These are phyloP conservation scores for Begonia peltatifolia DNA, from an alignment of 306 rosid genomes.

Conservation along the genomic window DNA sequence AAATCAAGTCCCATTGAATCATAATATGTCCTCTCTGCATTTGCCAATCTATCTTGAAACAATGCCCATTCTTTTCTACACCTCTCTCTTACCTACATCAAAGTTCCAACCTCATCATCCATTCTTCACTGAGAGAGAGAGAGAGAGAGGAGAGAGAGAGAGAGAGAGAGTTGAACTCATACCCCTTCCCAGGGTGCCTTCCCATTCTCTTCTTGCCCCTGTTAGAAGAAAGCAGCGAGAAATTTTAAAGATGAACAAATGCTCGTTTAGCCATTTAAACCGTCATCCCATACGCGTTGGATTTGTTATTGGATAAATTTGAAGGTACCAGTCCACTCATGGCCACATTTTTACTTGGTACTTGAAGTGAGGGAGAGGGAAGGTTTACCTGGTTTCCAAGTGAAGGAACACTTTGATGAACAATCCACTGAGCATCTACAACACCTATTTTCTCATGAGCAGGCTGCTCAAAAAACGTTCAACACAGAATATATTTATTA, in stretches of 20 bases:
- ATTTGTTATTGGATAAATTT: too few species aligned
- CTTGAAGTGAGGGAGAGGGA: too few species aligned
- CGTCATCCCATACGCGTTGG: too few species aligned
- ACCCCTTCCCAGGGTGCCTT: conserved; percentile 86
- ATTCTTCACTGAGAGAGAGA: too few species aligned
- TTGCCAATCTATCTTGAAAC: conserved; percentile 47
- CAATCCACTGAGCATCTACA: conserved; percentile 77
- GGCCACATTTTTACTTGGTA: too few species aligned
- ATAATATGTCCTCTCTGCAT: conserved; percentile 51
- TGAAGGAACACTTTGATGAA: conserved; percentile 74
- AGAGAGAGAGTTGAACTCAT: conserved; percentile 6
- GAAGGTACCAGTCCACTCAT: too few species aligned
- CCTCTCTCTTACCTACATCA: conserved; percentile 59
- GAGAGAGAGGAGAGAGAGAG: too few species aligned
- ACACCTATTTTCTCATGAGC: conserved; percentile 84
- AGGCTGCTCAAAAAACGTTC: conserved; percentile 22
- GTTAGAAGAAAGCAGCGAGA: conserved; percentile 1
- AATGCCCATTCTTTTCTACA: conserved; percentile 62
- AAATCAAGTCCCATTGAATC: conserved; percentile 15
- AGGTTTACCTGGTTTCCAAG: conserved; percentile 65
- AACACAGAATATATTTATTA: too few species aligned
- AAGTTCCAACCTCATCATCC: not conserved
- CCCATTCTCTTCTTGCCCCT: conserved; percentile 52
- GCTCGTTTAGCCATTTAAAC: too few species aligned
- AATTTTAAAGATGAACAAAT: too few species aligned